Base-by-base conservation (phyloP, 352 stramenopile genomes). In the Globisporangium radiosum region DNA sequence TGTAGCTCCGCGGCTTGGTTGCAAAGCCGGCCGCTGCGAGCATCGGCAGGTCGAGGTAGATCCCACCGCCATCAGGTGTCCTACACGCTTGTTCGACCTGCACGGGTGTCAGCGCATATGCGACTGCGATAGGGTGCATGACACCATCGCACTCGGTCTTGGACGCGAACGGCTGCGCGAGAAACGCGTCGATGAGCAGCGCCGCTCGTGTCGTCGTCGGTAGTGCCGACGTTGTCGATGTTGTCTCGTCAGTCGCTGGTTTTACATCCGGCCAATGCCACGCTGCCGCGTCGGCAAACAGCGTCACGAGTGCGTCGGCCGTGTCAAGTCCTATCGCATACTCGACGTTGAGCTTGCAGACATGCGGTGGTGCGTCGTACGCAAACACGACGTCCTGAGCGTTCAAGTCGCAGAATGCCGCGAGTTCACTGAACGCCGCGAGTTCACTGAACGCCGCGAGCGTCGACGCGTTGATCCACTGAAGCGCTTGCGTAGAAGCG, bases 141-240 rank as follows among this genome's bases (percentile, higher is more conserved):
- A 66, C 14, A 7, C 61, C 66, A 37, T 59, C 38, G 56, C 78
- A 86, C n/a, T 63, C 62, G 3, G 55, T 33, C 4, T n/a, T 25
- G 0, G 63, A 58, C 14, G 45, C 25, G 33, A 85, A 84, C 7
- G 78, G 78, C 47, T 85, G 76, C 1, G 62, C 71, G 9, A 87
- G 53, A 36, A 87, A 84, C 0, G 71, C 71, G 40, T 88, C 71
- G 40, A 87, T 57, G 36, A 88, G 11, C 44, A 88, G 39, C 1
- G 72, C 69, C 4, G 53, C 64, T 56, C 74, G 63, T 15, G 66
- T 71, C 5, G 69, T 66, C 4, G 6, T 55, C 6, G 63, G 38
- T 2, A 69, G 19, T 8, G 62, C 15, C 6, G 66, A 67, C n/a
- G 42, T 49, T 38, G 42, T 40, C 3, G 38, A 40, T 2, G 40